A percentile compares a stretch with the other conserved stretches of the same genome.
Conservation (phyloP, 768 basidiomycete genomes). For the Imleria badia region DNA sequence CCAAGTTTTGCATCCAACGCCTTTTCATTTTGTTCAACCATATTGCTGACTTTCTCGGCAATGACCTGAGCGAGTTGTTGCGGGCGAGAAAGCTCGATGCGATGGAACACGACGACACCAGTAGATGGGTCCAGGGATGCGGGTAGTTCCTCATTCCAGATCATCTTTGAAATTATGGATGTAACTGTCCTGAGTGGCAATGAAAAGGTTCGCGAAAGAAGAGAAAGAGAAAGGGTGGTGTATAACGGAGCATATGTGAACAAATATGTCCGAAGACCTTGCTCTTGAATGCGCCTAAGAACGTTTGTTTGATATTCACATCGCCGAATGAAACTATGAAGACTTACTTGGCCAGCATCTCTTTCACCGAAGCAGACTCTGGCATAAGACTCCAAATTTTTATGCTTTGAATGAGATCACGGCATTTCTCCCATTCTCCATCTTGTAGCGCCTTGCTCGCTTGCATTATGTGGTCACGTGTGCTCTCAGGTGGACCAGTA, state of each 20-base stretch:
- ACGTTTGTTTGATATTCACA: not conserved
- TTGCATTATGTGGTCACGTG: constrained; percentile 98
- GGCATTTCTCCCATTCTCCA: constrained; percentile 96
- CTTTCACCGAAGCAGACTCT: constrained; percentile 81
- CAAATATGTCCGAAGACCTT: constrained; percentile 93
- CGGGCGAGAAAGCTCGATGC: constrained; percentile 80
- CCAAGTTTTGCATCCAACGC: constrained; percentile 82
- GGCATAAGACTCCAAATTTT: constrained; percentile 99
- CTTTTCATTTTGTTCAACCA: constrained; percentile 95
- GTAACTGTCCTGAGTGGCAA: constrained; percentile 79
- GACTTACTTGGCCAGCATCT: constrained; percentile 88
- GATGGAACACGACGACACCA: constrained; percentile 90
- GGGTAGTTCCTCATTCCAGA: constrained; percentile 93
- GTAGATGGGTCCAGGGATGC: constrained; percentile 92
- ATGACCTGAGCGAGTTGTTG: constrained; percentile 90
- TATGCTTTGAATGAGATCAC: constrained; percentile 91
- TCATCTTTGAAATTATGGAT: constrained; percentile 91
- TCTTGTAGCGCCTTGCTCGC: constrained; percentile 95
- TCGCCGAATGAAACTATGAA: not conserved
- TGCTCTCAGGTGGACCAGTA: constrained; percentile 97
- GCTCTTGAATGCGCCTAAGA: constrained; percentile 94
- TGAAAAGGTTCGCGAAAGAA: constrained; percentile 86
- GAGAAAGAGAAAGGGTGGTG: constrained; percentile 81
- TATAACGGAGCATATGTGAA: constrained; percentile 96
- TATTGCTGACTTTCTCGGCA: constrained; percentile 79